A percentile compares a stretch with the other conserved stretches of the same genome.
phyloP scores from a whole-genome alignment of 108 stramenopile species.

The Fragilaria crotonensis region DNA sequence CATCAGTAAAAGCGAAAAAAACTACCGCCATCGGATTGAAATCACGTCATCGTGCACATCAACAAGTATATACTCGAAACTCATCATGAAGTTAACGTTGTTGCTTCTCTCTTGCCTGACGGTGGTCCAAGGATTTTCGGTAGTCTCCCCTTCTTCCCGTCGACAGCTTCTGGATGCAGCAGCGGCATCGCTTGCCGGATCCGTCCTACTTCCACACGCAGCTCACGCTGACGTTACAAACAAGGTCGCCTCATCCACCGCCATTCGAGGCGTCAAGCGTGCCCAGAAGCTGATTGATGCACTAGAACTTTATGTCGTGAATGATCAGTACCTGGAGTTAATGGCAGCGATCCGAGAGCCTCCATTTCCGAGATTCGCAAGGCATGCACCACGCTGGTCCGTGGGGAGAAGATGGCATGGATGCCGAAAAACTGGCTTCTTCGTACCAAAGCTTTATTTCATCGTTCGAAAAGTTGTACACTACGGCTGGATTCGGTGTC shows the following conservation, averaged over 20 bases:
- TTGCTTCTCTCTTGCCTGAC: no score
- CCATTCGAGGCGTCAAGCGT: slow-evolving; percentile 36
- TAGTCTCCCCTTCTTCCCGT: no score
- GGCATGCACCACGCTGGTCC: slow-evolving; percentile 27
- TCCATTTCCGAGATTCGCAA: slow-evolving; percentile 36
- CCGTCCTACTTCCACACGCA: slow-evolving; percentile 1
- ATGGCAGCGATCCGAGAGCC: slow-evolving; percentile 33
- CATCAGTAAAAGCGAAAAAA: no score
- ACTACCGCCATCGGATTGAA: no score
- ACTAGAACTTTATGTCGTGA: slow-evolving; percentile 12
- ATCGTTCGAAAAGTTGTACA: slow-evolving; percentile 38
- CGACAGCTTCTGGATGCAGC: no score
- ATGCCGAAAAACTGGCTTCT: slow-evolving; percentile 20
- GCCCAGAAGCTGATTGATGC: slow-evolving; percentile 24
- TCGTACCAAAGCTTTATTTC: slow-evolving; percentile 37
- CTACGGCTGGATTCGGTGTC: slow-evolving; percentile 32
- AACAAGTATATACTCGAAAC: no score
- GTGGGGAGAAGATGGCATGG: slow-evolving; percentile 54
- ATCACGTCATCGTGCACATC: no score
- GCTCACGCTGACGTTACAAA: slow-evolving; percentile 53
- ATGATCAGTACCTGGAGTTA: slow-evolving; percentile 28
- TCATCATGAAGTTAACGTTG: no score
- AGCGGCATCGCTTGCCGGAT: no score
- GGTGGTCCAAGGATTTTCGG: no score
- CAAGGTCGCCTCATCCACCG: slow-evolving; percentile 45